Base-by-base conservation (phyloP, 2,329 filamentous ascomycete genomes). In the Rhynchosporium graminicola region DNA sequence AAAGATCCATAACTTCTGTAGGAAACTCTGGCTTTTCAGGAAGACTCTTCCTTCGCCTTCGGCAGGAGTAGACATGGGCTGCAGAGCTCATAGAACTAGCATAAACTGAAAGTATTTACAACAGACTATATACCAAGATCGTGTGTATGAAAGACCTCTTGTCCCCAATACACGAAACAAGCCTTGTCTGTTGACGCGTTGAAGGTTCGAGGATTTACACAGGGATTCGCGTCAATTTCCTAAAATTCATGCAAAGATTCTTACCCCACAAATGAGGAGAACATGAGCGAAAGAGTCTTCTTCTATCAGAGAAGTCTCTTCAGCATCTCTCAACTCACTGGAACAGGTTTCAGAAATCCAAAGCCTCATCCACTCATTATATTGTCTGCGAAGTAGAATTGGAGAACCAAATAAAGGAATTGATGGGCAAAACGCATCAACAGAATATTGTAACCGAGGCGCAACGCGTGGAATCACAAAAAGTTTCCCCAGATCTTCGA, bases 161-260 rank as follows among this genome's bases (percentile, higher is more conserved):
- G 1, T 20, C 20, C 20, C 20, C 20, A 20, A 20, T 20, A 20
- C 20, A 20, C 20, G 20, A 20, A 20, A 20, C 1, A 20, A 20
- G 20, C 20, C 20, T 20, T 20, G 20, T 20, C 20, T 20, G 20
- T 20, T 20, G 20, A 20, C 20, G 20, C 20, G 50, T n/a, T 52
- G 59, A 58, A 29, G 57, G 60, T 51, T 62, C 59, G 60, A 59
- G 38, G 10, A 47, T 45, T 43, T 57, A n/a, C 28, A 45, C 63
- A 61, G 56, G 65, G 65, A 61, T 65, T 62, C 65, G 63, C 65
- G 65, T 67, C 63, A 67, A 65, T 65, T 58, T 67, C 65, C 61
- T 63, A 59, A 59, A 54, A 63, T 67, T 67, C 61, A 67, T 67
- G 65, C 65, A 52, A 55, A 62, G 42, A 51, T n/a, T 2, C 31